Evolutionary conservation across 2,329 filamentous ascomycete genomes (phyloP).

Genomic region (Ceratocystis papillata): DNA sequence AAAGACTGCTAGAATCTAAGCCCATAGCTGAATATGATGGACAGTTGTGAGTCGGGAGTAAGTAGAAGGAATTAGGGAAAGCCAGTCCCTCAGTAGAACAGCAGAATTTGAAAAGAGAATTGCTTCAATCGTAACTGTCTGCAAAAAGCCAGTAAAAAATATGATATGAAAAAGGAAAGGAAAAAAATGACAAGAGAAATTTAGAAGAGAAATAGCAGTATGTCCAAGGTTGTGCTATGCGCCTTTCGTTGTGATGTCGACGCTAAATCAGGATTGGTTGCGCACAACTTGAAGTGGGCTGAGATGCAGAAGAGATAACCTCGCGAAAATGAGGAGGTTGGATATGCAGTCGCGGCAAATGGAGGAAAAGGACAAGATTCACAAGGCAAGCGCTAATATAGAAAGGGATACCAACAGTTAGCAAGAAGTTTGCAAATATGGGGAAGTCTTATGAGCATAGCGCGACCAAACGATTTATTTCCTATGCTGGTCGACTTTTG

Average conservation of each 20-base stretch:
- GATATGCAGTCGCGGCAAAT: constrained; percentile 9
- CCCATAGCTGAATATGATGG: constrained; percentile 36
- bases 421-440: background rate
- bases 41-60: background rate
- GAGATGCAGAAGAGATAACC: background rate
- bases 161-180: background rate
- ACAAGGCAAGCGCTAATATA: background rate
- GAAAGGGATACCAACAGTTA: background rate
- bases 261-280: background rate
- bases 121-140: background rate
- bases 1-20: constrained; percentile 45
- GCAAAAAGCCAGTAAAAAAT: background rate
- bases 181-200: background rate
- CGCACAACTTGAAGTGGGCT: constrained; percentile 1
- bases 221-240: background rate
- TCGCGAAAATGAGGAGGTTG: constrained; percentile 5
- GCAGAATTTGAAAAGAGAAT: background rate
- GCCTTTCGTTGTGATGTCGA: background rate
- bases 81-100: background rate
- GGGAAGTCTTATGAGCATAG: too few relatives aligned
- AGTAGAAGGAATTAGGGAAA: constrained; percentile 25
- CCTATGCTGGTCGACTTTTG: too few relatives aligned
- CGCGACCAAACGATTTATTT: too few relatives aligned
- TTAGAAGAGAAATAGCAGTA: background rate
- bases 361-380: background rate